phyloP scores from a whole-genome alignment of 495 filamentous ascomycete species.

The Neurospora sp. region DNA sequence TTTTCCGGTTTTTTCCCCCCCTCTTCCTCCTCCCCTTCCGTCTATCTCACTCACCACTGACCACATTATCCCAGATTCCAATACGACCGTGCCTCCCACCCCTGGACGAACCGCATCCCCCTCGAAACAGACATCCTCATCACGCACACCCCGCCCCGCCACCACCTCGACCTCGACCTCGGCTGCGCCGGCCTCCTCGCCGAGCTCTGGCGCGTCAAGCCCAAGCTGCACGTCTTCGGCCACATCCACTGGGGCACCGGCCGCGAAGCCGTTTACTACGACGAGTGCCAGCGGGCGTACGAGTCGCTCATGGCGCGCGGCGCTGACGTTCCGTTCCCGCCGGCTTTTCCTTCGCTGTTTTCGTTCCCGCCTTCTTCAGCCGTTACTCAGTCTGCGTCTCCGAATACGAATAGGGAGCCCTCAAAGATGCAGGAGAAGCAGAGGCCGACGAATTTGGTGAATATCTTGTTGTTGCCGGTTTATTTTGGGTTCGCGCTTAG shows the following conservation, averaged over 20 bases:
- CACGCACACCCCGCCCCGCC: slow-evolving; percentile 61
- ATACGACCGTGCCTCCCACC: slow-evolving; percentile 29
- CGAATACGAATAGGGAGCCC: background rate
- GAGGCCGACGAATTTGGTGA: background rate
- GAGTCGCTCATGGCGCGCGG: slow-evolving; percentile 46
- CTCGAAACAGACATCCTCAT: slow-evolving; percentile 69
- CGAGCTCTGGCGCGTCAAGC: slow-evolving; percentile 71
- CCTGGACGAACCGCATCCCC: slow-evolving; percentile 51
- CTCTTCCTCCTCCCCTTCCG: background rate
- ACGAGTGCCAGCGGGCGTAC: slow-evolving; percentile 62
- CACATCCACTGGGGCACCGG: slow-evolving; percentile 72
- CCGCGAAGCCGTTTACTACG: slow-evolving; percentile 62
- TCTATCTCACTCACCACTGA: background rate
- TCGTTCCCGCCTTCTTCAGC: background rate
- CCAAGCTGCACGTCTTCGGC: slow-evolving; percentile 77
- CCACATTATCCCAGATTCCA: slow-evolving; percentile 30
- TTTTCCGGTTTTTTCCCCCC: too few species aligned
- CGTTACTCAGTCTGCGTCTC: background rate
- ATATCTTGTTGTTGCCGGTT: background rate
- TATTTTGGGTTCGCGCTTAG: background rate
- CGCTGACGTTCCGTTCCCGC: background rate
- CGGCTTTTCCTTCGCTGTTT: background rate
- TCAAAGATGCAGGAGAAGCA: background rate
- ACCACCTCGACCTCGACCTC: slow-evolving; percentile 67
- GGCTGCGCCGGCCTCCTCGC: slow-evolving; percentile 68